phyloP scores from a whole-genome alignment of 139 green algal species.

The Coelastrella sp. region DNA sequence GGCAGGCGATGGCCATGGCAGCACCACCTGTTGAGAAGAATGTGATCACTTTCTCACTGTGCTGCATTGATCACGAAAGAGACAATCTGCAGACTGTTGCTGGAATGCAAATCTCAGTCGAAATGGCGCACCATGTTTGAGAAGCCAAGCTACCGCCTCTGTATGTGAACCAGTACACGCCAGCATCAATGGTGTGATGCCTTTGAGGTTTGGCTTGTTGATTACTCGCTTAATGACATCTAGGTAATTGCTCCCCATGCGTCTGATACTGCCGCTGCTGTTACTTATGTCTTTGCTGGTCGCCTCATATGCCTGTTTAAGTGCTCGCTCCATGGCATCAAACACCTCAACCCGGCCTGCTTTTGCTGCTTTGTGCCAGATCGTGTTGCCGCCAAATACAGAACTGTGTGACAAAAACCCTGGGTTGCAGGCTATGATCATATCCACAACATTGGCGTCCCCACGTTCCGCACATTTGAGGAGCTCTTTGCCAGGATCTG shows the following conservation, averaged over 20 bases:
- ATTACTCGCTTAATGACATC: conserved; percentile 30
- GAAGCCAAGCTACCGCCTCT: conserved; percentile 39
- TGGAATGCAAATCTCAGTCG: not conserved
- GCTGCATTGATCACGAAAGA: not conserved
- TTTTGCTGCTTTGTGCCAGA: conserved; percentile 50
- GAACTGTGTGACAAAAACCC: not conserved
- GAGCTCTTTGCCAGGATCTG: conserved; percentile 31
- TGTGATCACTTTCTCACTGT: no score
- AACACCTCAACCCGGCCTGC: conserved; percentile 16
- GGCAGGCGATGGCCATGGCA: no score
- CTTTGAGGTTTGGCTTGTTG: conserved; percentile 45
- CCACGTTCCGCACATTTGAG: conserved; percentile 19
- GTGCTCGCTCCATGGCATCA: not conserved
- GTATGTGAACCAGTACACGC: conserved; percentile 4
- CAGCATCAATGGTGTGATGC: conserved; percentile 43
- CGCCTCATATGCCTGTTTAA: not conserved
- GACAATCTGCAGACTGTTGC: not conserved
- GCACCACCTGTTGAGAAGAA: no score
- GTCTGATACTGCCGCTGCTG: not conserved
- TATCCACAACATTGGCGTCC: not conserved
- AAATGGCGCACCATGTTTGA: conserved; percentile 32
- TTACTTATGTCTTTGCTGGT: conserved; percentile 5
- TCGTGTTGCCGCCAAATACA: conserved; percentile 42
- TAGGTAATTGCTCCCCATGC: not conserved
- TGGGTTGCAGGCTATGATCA: not conserved